Evolutionary conservation across 164 flowering plant species (phyloP).

Genomic region (Magnolia officinalis): DNA sequence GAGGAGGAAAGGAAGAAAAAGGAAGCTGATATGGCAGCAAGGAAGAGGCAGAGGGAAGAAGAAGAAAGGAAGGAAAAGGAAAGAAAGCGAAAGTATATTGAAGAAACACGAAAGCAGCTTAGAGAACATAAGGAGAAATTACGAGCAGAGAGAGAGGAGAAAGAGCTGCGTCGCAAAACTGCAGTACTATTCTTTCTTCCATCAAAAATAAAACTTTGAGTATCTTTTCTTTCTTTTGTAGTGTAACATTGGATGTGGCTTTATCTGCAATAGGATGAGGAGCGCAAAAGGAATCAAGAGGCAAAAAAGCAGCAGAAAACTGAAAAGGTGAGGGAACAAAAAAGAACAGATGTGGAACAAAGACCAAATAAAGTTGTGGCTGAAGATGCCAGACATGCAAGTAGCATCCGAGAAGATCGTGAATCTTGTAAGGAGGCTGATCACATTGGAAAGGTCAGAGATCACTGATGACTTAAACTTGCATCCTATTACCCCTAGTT

Average conservation of each 20-base stretch:
- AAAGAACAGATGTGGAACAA: constrained; percentile 19
- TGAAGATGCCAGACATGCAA: constrained; percentile 16
- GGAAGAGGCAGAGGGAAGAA: constrained; percentile 76
- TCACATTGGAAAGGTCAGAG: constrained; percentile 35
- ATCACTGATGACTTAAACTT: not conserved
- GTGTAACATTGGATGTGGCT: not conserved
- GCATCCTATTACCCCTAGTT: too few species aligned
- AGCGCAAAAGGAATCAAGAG: constrained; percentile 28
- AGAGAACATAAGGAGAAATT: constrained; percentile 45
- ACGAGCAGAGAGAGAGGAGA: constrained; percentile 41
- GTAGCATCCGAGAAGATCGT: constrained; percentile 18
- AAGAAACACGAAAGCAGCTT: constrained; percentile 42
- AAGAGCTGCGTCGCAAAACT: constrained; percentile 25
- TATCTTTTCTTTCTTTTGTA: not conserved
- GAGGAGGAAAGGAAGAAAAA: constrained; percentile 73
- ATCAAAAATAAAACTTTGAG: not conserved
- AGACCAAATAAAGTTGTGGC: constrained; percentile 8
- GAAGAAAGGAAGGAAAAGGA: constrained; percentile 67
- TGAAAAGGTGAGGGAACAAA: constrained; percentile 22
- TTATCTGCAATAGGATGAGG: constrained; percentile 37
- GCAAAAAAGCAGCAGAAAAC: constrained; percentile 20
- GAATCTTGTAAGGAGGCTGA: constrained; percentile 10
- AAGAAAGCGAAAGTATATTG: constrained; percentile 57
- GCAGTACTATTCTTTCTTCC: constrained; percentile 28
- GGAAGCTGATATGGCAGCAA: constrained; percentile 59